These are phyloP conservation scores for Amorphotheca resinae DNA, from an alignment of 495 filamentous ascomycete species.

Conservation along the genomic window DNA sequence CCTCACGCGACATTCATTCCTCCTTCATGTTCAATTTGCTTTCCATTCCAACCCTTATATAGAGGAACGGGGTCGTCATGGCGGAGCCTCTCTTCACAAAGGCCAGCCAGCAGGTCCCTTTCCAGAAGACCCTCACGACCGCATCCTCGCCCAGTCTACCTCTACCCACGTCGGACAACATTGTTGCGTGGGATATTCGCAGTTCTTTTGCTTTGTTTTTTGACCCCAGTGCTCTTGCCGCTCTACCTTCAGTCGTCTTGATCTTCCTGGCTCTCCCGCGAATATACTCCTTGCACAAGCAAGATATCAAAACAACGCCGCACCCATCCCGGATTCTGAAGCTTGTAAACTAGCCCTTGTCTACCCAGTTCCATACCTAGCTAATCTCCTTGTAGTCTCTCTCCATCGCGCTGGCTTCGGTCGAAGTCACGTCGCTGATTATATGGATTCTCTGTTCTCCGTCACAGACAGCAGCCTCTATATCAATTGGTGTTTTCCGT, in stretches of 20 bases:
- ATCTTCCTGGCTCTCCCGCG: neutral
- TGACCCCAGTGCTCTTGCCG: neutral
- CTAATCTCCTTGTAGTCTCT: neutral
- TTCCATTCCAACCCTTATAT: too few relatives aligned
- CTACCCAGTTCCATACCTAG: neutral
- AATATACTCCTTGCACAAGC: neutral
- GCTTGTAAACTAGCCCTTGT: neutral
- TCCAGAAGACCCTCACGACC: too few relatives aligned
- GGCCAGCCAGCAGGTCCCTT: too few relatives aligned
- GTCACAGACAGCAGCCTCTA: conserved; percentile 12
- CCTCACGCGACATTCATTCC: too few relatives aligned
- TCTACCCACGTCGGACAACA: too few relatives aligned
- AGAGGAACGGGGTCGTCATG: too few relatives aligned
- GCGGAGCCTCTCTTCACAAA: too few relatives aligned
- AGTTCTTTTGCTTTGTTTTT: neutral
- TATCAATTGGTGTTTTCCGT: conserved; percentile 25
- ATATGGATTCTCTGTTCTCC: conserved; percentile 28
- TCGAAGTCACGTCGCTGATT: conserved; percentile 33
- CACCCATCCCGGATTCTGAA: neutral
- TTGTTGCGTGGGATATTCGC: too few relatives aligned
- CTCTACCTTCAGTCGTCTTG: neutral
- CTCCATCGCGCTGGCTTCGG: neutral
- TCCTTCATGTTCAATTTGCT: too few relatives aligned
- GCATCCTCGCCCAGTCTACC: too few relatives aligned
- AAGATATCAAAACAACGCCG: neutral